Base-by-base conservation (phyloP, 2,329 filamentous ascomycete species). In the Pseudocercospora pini-densiflorae region DNA sequence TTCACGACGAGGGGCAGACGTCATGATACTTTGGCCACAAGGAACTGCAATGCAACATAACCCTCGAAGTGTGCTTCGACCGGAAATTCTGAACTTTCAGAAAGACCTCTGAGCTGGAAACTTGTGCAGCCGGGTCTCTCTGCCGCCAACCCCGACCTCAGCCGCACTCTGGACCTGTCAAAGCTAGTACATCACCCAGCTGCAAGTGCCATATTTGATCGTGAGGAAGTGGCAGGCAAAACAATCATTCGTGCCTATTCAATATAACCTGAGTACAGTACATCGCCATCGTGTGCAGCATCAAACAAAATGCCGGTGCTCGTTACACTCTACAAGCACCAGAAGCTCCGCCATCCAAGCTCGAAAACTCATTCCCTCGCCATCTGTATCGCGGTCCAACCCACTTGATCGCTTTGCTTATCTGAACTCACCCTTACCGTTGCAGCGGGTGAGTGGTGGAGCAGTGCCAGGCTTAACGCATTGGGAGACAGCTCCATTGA, bases 391-490 rank as follows among this genome's bases (percentile, higher is more conserved):
- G 14, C 40, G 40, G 19, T 8, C 14, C 14, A 45, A 45, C 40
- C 3, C 40, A 45, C 1, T 16, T 9, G 14, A 3, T 16, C 9
- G 47, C 21, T 24, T 51, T 24, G 6, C 31, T 51, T 61, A 64
- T n/a, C 9, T 31, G 40, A 67, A 63, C 6, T 63, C 23, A n/a
- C 66, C 71, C 5, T 29, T 19, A 14, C 65, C 71, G 23, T 68
- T 23, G 68, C 71, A 72, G 33, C 71, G 68, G 23, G 68, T 59
- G 6, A 72, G 62, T 27, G 70, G 68, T 16, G 71, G 71, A 10
- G 49, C 59, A 19, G 9, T 59, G n/a, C 53, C 60, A 14, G 47
- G 33, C 67, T 71, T 71, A 24, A 16, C 24, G 60, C 71, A 73
- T 51, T 70, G 61, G 21, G 62, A 63, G 36, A 68, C 64, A 16